Evolutionary conservation across 2,329 filamentous ascomycete genomes (phyloP), one percentile per base, ranked within the genome.

Genomic region (Diplocarpon rosae): DNA sequence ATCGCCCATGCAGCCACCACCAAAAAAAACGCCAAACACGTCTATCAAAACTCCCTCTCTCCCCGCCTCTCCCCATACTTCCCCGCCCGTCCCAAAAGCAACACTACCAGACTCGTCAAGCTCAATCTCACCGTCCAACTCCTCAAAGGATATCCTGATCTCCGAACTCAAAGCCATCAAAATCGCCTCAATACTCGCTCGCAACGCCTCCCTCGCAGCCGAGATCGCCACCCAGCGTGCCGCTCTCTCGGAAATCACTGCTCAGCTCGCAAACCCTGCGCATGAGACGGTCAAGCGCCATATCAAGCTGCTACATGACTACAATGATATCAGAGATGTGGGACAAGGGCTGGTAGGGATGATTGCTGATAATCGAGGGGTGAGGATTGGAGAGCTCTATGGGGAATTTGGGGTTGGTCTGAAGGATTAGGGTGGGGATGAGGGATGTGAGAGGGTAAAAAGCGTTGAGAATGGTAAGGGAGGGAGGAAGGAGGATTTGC

Each of bases 291-390:
- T 82, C 41, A 72, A 76, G 43, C 65, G 66, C 28, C 80, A 85
- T 59, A 85, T 85, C 56, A 69, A 69, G 47, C 65, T 80, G 3
- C 66, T 85, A 28, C 79, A 83, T 52, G 66, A 75, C 46, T 85
- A 85, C 63, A 85, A 85, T 55, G 80, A 83, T 59, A 76, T 84
- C 54, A 77, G 79, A 50, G 81, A 85, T 59, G 66, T 82, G 7
- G 80, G 75, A 0, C 72, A 78, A 56, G 80, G 78, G 0, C 57
- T 85, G 27, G 71, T 84, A 63, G 78, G 78, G 0, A 62, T 85
- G 54, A 75, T 85, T 59, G 80, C 81, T 3, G 80, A 85, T 47
- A 69, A 72, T 49, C 65, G 77, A 34, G 78, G 77, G 8, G 68
- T 75, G 36, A 50, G 59, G 39, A 53, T 62, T 37, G 52, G 57